phyloP scores from a whole-genome alignment of 257 asterid genomes.

The Petunia axillaris region DNA sequence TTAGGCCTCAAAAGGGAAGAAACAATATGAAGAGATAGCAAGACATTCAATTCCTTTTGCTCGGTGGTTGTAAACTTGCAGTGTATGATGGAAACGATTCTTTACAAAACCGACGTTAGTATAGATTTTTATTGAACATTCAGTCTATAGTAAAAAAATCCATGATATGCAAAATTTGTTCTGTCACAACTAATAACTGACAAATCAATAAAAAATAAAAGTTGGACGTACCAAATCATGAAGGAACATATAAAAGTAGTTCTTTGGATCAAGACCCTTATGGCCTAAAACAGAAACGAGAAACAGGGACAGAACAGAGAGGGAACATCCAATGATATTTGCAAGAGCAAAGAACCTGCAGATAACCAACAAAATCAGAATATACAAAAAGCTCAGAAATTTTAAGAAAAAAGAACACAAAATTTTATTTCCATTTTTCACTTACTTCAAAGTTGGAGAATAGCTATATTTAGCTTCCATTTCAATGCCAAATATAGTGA shows the following conservation, averaged over 20 bases:
- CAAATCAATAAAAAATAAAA: background rate
- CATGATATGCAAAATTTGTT: no score
- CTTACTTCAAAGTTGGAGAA: slow-evolving; percentile 63
- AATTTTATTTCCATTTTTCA: background rate
- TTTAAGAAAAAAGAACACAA: background rate
- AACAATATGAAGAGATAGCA: background rate
- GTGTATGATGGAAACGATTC: no score
- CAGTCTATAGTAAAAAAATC: no score
- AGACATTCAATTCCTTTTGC: no score
- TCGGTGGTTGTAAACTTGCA: no score
- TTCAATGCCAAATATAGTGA: slow-evolving; percentile 44
- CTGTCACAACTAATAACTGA: background rate
- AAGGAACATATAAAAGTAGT: slow-evolving; percentile 57
- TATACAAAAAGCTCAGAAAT: no score
- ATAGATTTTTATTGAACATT: no score
- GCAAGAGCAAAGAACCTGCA: slow-evolving; percentile 66
- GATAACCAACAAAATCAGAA: background rate
- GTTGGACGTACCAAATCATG: slow-evolving; percentile 63
- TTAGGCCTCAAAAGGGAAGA: background rate
- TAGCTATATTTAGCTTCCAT: slow-evolving; percentile 61
- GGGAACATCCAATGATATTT: slow-evolving; percentile 51
- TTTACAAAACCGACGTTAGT: no score
- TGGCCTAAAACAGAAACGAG: slow-evolving; percentile 33
- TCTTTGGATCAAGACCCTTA: slow-evolving; percentile 32
- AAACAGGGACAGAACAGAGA: slow-evolving; percentile 46